Percentiles rank a stretch among this genome's conserved stretches.
phyloP scores from a whole-genome alignment of 192 early-diverging fungal genomes.

The Coemansia sp. region DNA sequence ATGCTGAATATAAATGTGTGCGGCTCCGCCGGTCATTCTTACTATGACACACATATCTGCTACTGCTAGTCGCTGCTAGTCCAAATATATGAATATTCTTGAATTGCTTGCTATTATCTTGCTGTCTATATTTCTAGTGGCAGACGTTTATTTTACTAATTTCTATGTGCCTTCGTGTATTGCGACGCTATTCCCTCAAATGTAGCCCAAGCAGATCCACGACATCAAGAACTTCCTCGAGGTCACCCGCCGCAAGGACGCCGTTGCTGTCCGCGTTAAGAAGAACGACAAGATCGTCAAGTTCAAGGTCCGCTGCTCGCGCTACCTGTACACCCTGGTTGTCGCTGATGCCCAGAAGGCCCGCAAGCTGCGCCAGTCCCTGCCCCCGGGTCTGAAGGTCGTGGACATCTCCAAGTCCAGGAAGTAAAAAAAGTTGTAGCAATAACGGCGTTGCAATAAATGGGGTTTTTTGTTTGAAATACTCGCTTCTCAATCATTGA shows the following conservation, averaged over 20 bases:
- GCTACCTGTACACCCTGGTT: constrained; percentile 97
- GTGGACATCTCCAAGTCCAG: constrained; percentile 15
- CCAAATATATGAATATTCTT: too few species aligned
- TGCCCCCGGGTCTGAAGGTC: constrained; percentile 68
- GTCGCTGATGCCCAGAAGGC: constrained; percentile 95
- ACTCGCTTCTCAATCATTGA: too few species aligned
- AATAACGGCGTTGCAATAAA: neutral
- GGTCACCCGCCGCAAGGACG: constrained; percentile 94
- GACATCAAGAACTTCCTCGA: constrained; percentile 99
- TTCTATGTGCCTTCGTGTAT: neutral
- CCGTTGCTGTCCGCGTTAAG: constrained; percentile 92
- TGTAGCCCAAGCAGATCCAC: constrained; percentile 92
- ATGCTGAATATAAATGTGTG: too few species aligned
- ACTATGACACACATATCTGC: too few species aligned
- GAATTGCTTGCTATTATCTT: too few species aligned
- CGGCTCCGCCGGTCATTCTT: too few species aligned
- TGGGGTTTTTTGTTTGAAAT: neutral
- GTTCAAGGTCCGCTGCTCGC: constrained; percentile 99
- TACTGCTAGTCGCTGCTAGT: too few species aligned
- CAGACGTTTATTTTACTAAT: neutral
- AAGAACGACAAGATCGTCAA: constrained; percentile 88
- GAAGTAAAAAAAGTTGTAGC: constrained; percentile 11
- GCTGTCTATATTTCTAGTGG: too few species aligned
- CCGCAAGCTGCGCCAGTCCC: constrained; percentile 90
- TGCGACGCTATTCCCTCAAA: too few species aligned